Evolutionary conservation across 169 alveolate genomes (phyloP).

Genomic region (Plasmodium sp.): DNA sequence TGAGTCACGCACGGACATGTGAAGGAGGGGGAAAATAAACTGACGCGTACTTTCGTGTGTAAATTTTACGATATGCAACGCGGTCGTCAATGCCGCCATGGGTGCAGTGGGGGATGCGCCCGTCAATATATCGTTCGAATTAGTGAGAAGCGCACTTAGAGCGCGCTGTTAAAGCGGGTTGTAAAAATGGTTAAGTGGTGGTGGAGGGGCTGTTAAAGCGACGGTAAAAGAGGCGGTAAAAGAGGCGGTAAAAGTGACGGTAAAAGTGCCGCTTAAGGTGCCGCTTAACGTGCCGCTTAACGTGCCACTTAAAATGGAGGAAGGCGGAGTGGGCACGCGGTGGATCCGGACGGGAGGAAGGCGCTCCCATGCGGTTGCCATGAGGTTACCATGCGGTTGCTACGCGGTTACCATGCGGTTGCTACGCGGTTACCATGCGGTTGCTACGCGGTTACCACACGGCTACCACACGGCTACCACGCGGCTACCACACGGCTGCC

Average conservation of each 20-base stretch:
- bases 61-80: not conserved
- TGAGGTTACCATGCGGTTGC: not conserved
- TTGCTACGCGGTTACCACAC: too few species aligned
- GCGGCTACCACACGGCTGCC: too few species aligned
- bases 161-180: not conserved
- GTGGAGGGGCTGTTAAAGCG: not conserved
- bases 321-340: not conserved
- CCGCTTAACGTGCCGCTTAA: not conserved
- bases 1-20: not conserved
- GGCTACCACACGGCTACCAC: too few species aligned
- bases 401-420: too few species aligned
- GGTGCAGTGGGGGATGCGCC: not conserved
- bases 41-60: not conserved
- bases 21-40: not conserved
- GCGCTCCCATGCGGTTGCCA: not conserved
- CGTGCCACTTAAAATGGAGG: not conserved
- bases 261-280: not conserved
- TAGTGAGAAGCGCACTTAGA: not conserved
- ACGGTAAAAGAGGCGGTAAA: too few species aligned
- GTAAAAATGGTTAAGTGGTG: not conserved
- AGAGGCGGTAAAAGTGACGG: not conserved
- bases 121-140: not conserved
- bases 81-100: not conserved
- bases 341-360: not conserved
- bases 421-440: too few species aligned